Base-by-base conservation (phyloP, 306 rosid genomes). In the Abrus pulchellus region DNA sequence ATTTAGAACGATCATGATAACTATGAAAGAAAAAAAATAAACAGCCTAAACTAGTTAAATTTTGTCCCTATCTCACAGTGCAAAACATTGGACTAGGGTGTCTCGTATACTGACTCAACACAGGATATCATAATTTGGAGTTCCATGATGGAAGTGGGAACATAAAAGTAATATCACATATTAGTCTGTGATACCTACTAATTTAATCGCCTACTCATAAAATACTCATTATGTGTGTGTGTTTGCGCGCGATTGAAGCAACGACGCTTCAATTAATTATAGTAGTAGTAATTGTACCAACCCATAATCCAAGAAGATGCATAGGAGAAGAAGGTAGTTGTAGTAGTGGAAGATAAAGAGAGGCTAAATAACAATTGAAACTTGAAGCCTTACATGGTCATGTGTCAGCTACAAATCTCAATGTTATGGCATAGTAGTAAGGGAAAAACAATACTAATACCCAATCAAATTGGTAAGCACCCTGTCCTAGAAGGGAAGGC, bases 391-490 rank as follows among this genome's bases (percentile, higher is more conserved):
- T 20, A 20, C 20, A 78, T 56, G 44, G 63, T 67, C 62, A 52
- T 61, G 7, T 75, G 68, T 79, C 77, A 48, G 74, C 79, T 74
- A 77, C 90, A 76, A 36, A 79, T 85, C 85, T 79, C 85, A 87
- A 85, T 57, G 86, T 75, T 41, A 47, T 33, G 61, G 56, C 55
- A 6, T 6, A 36, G 54, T 76, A 64, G n/a, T 7, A 11, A 54
- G 6, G 7, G 66, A 44, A 75, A 75, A 4, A 29, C 12, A 47
- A 10, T 72, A 44, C 3, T 30, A 53, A 56, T 65, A 65, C 2
- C 79, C 78, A 89, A 83, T 63, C 70, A 76, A 70, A 72, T 63
- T 41, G 50, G 27, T 10, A 73, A 78, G 83, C 85, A 61, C 85
- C 78, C 60, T 73, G 77, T 80, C 64, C 85, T 54, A 47, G 63